These are phyloP conservation scores for Maudiozyma bulderi DNA, from an alignment of 805 yeast species.

Conservation along the genomic window DNA sequence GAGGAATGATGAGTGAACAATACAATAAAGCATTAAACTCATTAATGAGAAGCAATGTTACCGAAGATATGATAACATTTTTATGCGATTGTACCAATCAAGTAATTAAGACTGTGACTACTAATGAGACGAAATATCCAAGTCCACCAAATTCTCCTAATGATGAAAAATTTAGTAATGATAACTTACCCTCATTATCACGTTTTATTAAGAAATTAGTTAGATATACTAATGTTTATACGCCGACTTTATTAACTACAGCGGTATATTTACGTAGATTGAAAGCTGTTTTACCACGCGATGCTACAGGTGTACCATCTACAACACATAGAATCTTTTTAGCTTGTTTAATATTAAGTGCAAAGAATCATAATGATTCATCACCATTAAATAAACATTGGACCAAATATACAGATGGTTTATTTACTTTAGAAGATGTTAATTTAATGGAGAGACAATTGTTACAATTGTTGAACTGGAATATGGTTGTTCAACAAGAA, in stretches of 20 bases:
- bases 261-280: constrained; percentile 55
- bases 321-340: constrained; percentile 68
- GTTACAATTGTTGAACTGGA: constrained; percentile 59
- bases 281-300: constrained; percentile 49
- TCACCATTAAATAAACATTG: constrained; percentile 74
- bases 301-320: constrained; percentile 68
- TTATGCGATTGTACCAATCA: constrained; percentile 55
- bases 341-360: constrained; percentile 62
- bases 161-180: background rate
- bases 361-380: constrained; percentile 68
- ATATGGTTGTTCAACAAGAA: constrained; percentile 50
- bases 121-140: constrained; percentile 21
- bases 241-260: constrained; percentile 67
- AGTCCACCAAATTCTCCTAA: constrained; percentile 24
- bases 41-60: constrained; percentile 51
- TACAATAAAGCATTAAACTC: constrained; percentile 13
- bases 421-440: constrained; percentile 56
- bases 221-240: constrained; percentile 65
- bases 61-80: constrained; percentile 62
- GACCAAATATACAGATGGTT: constrained; percentile 68
- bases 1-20: no score
- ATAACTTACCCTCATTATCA: constrained; percentile 50
- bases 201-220: constrained; percentile 61
- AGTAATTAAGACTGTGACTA: constrained; percentile 39
- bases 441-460: constrained; percentile 75